Percentiles rank a stretch among this genome's conserved stretches.
Evolutionary conservation across 2,329 filamentous ascomycete genomes (phyloP).

Genomic region (Ascosphaera aggregata): DNA sequence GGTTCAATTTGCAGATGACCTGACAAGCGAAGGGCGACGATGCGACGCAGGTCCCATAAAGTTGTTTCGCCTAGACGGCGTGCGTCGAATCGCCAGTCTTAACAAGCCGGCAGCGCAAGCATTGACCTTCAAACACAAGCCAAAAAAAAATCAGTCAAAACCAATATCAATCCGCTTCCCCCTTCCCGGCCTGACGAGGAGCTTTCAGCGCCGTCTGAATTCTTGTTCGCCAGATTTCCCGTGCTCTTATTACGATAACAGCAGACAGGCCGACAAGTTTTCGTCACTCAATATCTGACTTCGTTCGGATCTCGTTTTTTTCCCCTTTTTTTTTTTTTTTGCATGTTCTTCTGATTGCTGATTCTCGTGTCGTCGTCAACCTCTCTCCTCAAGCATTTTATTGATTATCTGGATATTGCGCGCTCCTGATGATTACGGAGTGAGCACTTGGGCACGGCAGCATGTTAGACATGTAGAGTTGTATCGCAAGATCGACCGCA

Average conservation of each 20-base stretch:
- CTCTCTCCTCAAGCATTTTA: neutral
- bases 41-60: neutral
- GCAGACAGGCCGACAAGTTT: neutral
- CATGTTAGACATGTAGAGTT: neutral
- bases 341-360: no score
- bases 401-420: neutral
- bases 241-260: no score
- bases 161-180: neutral
- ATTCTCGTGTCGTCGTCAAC: neutral
- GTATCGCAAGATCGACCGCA: neutral
- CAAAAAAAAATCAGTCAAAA: neutral
- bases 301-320: no score
- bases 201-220: no score
- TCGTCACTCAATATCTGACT: no score
- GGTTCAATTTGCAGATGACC: neutral
- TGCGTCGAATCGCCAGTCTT: neutral
- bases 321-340: no score
- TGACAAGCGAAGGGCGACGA: neutral
- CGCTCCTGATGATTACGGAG: neutral
- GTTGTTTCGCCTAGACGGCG: neutral
- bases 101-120: neutral
- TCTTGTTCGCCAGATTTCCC: no score
- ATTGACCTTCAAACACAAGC: neutral
- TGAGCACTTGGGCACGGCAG: neutral
- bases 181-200: neutral